Conservation (phyloP, 2,329 filamentous ascomycete species). For the Fusarium multiceps region DNA sequence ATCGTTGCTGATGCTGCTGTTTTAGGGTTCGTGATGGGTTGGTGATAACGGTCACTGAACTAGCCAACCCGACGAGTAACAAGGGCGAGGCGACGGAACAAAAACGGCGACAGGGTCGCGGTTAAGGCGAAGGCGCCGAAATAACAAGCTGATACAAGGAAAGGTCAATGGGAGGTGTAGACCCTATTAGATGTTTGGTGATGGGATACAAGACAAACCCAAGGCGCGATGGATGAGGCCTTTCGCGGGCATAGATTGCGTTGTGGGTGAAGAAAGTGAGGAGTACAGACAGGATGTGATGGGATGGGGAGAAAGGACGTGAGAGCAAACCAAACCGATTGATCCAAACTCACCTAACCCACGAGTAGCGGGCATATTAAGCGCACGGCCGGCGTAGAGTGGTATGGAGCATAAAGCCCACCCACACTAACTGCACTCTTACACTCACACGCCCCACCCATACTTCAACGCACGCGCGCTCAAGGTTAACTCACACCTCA, state of each 20-base stretch:
- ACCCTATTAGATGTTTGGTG: conserved; percentile 14
- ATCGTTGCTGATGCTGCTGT: neutral
- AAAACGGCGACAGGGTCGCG: conserved; percentile 30
- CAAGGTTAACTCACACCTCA: conserved; percentile 19
- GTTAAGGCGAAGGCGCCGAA: conserved; percentile 10
- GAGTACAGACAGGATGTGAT: conserved; percentile 46
- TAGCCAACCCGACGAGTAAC: conserved; percentile 15
- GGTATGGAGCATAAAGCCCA: conserved; percentile 42
- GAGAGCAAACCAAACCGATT: conserved; percentile 47
- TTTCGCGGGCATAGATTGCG: conserved; percentile 49
- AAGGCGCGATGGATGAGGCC: conserved; percentile 47
- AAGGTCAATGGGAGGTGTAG: conserved; percentile 24
- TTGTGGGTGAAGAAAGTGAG: conserved; percentile 52
- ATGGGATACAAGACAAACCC: conserved; percentile 20
- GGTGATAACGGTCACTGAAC: conserved; percentile 20
- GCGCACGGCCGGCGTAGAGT: conserved; percentile 24
- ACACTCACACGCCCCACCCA: conserved; percentile 7
- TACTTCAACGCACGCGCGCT: conserved; percentile 31
- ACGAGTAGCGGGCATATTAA: conserved; percentile 45
- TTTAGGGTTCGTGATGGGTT: conserved; percentile 30
- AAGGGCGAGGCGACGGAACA: conserved; percentile 17
- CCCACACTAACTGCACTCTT: conserved; percentile 15
- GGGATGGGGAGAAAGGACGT: conserved; percentile 55
- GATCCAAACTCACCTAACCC: conserved; percentile 57
- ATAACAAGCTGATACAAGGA: conserved; percentile 18